Percentiles rank a stretch among this genome's conserved stretches.
These are phyloP conservation scores for Candida maesae DNA, from an alignment of 805 yeast species.

Conservation along the genomic window DNA sequence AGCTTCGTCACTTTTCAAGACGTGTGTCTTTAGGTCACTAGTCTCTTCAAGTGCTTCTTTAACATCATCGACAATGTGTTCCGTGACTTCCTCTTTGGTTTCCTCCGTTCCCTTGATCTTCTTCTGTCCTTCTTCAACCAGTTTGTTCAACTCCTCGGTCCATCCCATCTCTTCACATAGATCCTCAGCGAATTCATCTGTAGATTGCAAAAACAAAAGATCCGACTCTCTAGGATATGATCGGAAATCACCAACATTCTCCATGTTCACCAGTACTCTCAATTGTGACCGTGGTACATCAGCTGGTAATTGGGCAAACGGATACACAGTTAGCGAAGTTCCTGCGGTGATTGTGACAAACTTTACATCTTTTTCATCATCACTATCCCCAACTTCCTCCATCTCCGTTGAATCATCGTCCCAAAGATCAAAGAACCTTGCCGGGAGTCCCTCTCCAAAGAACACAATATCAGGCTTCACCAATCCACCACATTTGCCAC, in stretches of 20 bases:
- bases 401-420: constrained; percentile 41
- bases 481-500: constrained; percentile 63
- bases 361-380: constrained; percentile 30
- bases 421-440: constrained; percentile 63
- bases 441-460: constrained; percentile 87
- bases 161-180: constrained; percentile 61
- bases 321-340: constrained; percentile 83
- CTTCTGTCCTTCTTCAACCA: constrained; percentile 12
- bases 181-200: constrained; percentile 60
- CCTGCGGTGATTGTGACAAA: constrained; percentile 88
- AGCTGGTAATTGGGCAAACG: constrained; percentile 81
- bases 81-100: constrained; percentile 22
- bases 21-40: constrained; percentile 3
- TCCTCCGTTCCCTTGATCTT: constrained; percentile 1
- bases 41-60: constrained; percentile 23
- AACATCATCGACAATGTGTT: constrained; percentile 27
- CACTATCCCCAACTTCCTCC: constrained; percentile 24
- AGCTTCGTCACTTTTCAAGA: constrained; percentile 4
- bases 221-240: constrained; percentile 55
- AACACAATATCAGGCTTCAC: constrained; percentile 94
- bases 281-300: constrained; percentile 47
- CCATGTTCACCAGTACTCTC: constrained; percentile 72
- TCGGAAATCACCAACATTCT: constrained; percentile 69
- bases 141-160: constrained; percentile 32
- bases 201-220: constrained; percentile 52